These are phyloP conservation scores for Lecanosticta acicola DNA, from an alignment of 2,329 filamentous ascomycete genomes.

Conservation along the genomic window DNA sequence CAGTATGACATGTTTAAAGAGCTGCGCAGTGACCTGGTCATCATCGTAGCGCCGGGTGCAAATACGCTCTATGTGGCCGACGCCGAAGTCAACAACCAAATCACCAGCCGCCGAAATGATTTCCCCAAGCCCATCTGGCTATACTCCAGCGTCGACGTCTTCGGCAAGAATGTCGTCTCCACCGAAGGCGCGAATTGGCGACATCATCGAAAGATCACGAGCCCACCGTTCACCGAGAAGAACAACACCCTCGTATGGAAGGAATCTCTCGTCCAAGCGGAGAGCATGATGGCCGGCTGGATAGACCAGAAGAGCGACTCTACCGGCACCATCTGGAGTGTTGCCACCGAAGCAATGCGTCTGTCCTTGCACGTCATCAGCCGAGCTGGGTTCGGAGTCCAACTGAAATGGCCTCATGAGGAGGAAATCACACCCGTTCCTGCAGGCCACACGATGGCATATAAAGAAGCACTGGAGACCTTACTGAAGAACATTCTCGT, in stretches of 20 bases:
- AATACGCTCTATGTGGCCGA: slow-evolving; percentile 55
- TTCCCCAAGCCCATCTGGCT: slow-evolving; percentile 63
- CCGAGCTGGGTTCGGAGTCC: slow-evolving; percentile 64
- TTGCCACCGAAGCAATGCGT: slow-evolving; percentile 62
- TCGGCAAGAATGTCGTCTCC: slow-evolving; percentile 65
- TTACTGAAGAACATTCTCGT: slow-evolving; percentile 60
- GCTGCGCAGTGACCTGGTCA: slow-evolving; percentile 56
- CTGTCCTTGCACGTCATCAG: slow-evolving; percentile 56
- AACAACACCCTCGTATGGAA: slow-evolving; percentile 64
- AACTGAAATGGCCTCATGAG: slow-evolving; percentile 56
- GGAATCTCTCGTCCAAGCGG: slow-evolving; percentile 59
- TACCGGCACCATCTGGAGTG: slow-evolving; percentile 49
- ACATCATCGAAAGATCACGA: slow-evolving; percentile 65
- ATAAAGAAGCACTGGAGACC: slow-evolving; percentile 56
- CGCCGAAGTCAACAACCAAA: slow-evolving; percentile 60
- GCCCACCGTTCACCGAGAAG: slow-evolving; percentile 69
- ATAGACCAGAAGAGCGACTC: slow-evolving; percentile 38
- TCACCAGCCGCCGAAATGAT: slow-evolving; percentile 60
- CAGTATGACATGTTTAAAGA: slow-evolving; percentile 55
- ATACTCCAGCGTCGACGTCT: slow-evolving; percentile 58
- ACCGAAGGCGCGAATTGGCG: slow-evolving; percentile 67
- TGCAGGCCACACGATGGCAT: slow-evolving; percentile 57
- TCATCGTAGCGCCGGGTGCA: slow-evolving; percentile 55
- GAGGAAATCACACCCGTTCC: slow-evolving; percentile 32
- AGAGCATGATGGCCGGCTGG: slow-evolving; percentile 57